These are phyloP conservation scores for Trichopus zeylanicus DNA, from an alignment of 116 monocot genomes.

Conservation along the genomic window DNA sequence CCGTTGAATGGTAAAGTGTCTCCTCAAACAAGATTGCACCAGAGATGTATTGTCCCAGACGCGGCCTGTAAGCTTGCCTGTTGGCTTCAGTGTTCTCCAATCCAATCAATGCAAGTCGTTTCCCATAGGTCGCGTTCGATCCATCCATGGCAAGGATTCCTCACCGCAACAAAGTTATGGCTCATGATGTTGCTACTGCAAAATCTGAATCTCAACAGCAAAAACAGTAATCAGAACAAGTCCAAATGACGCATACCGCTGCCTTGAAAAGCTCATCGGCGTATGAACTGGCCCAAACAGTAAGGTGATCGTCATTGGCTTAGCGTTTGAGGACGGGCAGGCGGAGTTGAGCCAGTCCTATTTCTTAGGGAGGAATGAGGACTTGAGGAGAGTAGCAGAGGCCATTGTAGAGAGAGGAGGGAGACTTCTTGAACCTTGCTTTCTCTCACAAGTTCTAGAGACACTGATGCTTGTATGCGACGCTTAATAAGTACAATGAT, in stretches of 20 bases:
- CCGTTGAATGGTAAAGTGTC: conserved; percentile 11
- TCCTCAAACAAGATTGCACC: conserved; percentile 10
- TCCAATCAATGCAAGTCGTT: conserved; percentile 7
- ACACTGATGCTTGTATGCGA: too few species aligned
- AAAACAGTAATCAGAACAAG: neutral
- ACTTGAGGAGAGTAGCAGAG: conserved; percentile 53
- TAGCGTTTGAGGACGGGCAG: neutral
- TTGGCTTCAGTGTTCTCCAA: conserved; percentile 9
- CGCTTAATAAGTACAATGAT: too few species aligned
- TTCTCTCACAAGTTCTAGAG: too few species aligned
- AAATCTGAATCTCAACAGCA: too few species aligned
- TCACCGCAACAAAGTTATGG: neutral
- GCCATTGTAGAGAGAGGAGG: too few species aligned
- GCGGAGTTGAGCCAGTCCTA: conserved; percentile 23
- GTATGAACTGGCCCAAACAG: conserved; percentile 7
- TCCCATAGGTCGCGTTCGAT: conserved; percentile 13
- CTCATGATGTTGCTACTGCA: neutral
- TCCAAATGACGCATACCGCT: conserved; percentile 5
- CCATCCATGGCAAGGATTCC: conserved; percentile 7
- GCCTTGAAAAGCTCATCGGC: conserved; percentile 13
- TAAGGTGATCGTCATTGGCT: neutral
- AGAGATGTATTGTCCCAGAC: conserved; percentile 5
- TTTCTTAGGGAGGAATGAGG: conserved; percentile 44
- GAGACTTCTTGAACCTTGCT: too few species aligned
- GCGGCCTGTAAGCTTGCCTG: conserved; percentile 6